Evolutionary conservation across 1,284 basidiomycete genomes (phyloP), one percentile per base, ranked within the genome.

Genomic region (Polyporus tsugae): DNA sequence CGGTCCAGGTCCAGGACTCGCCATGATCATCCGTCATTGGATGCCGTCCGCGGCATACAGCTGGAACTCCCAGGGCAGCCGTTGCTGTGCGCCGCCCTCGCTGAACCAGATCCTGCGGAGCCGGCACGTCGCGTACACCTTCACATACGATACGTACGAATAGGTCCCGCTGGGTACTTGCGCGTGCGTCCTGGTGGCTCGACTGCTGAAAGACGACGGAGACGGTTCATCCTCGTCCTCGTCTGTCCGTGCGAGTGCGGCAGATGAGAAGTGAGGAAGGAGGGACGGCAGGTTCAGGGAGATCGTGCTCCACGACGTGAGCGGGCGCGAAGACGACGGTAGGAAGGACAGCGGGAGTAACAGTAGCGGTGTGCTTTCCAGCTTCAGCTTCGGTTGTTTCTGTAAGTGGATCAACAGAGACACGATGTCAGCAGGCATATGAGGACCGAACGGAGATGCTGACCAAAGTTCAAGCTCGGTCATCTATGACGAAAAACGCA

Each of bases 41-140:
- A 17, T 19, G 29, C 2, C 10, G 17, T 72, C 65, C 15, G 72
- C 79, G 67, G 76, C 73, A 60, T 86, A 87, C 33, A 88, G 79
- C 73, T 89, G 85, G 75, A 94, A 92, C 80, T 94, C 92, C 91
- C 90, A 92, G 62, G 92, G 90, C 10, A 84, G 72, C 62, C 80
- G 81, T 70, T 89, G 87, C 68, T 80, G 79, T 62, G 87, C 84
- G 6, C 84, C 84, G 62, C 78, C 80, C 65, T 90, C 86, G 69
- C 86, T 87, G 80, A 95, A 89, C 93, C 94, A 96, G 62, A 96
- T 87, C 72, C 94, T 83, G 70, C 92, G 82, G 68, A 96, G 78
- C 38, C 94, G 86, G 80, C 94, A 95, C 57, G 89, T 94, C 25
- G 94, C 93, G 77, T 95, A 93, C 41, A 96, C 85, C 76, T 90